These are phyloP conservation scores for Ascochyta rabiei DNA, from an alignment of 2,329 filamentous ascomycete genomes.

Conservation along the genomic window DNA sequence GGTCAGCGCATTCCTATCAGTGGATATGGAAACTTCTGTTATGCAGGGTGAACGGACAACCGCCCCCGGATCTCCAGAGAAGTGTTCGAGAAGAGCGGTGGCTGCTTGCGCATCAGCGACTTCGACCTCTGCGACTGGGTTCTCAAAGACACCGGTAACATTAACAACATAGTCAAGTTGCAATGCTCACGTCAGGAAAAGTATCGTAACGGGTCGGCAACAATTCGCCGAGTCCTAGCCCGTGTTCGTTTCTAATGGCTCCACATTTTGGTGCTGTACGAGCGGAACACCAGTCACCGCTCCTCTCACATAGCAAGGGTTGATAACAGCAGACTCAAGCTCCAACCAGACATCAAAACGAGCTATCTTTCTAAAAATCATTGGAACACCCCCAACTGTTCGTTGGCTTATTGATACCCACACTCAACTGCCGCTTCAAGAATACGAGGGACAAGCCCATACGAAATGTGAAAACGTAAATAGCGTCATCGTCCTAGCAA, in stretches of 20 bases:
- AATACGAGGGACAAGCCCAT: not conserved
- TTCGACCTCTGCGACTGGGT: not conserved
- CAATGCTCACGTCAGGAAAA: not conserved
- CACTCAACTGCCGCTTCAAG: not conserved
- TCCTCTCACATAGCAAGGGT: not conserved
- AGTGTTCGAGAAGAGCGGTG: slow-evolving; percentile 4
- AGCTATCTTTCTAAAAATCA: not conserved
- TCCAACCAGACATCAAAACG: not conserved
- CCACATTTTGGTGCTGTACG: slow-evolving; percentile 13
- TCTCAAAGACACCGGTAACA: not conserved
- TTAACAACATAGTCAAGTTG: not conserved
- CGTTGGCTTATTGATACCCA: not conserved
- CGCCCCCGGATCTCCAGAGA: slow-evolving; percentile 14
- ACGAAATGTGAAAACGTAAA: not conserved
- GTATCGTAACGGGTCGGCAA: not conserved
- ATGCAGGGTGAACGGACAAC: slow-evolving; percentile 17
- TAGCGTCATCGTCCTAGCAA: slow-evolving; percentile 1
- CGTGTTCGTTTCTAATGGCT: slow-evolving; percentile 2
- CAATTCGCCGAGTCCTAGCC: slow-evolving; percentile 9
- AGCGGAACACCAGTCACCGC: slow-evolving; percentile 3
- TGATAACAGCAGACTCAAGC: not conserved
- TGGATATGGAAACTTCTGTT: slow-evolving; percentile 1
- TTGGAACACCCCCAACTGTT: not conserved
- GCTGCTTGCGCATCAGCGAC: slow-evolving; percentile 2
- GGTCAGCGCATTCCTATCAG: slow-evolving; percentile 3